Evolutionary conservation across 177 flowering plant genomes (phyloP), one percentile per base, ranked within the genome.

Genomic region (Telopea speciosissima): DNA sequence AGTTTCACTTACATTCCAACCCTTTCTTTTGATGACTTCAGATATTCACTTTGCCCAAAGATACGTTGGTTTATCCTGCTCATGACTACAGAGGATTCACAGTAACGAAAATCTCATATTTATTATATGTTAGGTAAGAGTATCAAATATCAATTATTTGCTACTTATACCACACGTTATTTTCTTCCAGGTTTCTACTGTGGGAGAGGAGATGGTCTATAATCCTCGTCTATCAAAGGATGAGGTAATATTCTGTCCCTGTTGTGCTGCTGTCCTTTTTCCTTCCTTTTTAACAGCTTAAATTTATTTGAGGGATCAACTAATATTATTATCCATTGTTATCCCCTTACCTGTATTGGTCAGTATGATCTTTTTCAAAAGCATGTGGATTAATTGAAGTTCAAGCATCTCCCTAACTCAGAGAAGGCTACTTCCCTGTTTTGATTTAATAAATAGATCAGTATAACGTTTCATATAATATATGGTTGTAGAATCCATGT

Each of bases 51-150:
- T 76, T 95, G 87, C 99, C 97, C 8, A 84, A 88, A 77, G 92
- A 91, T 49, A 93, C 99, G 40, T 66, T 93, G 66, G 31, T 95
- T 26, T 93, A 87, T 78, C 97, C 99, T 66, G 97, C 91, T 77
- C 99, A 95, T 83, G 97, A 95, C 75, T 95, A 95, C 84, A 89
- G 82, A 69, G 99, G 99, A 65, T 91, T 88, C 82, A 78, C 88
- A 23, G 99, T 95, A 84, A 76, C 89, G 45, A 44, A 70, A 45
- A 25, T 65, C 23, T 52, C 8, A 6, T n/a, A n/a, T 28, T 28
- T 28, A 28, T 28, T 28, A 28, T 28, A n/a, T n/a, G n/a, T n/a
- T n/a, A n/a, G n/a, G n/a, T n/a, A n/a, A n/a, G n/a, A n/a, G n/a
- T n/a, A 3, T 1, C 1, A 28, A 1, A 28, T 26, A 8, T 24